Percentiles rank a stretch among this genome's conserved stretches.
Evolutionary conservation across 2,329 filamentous ascomycete species (phyloP).

Genomic region (Tolypocladium endophyticum): DNA sequence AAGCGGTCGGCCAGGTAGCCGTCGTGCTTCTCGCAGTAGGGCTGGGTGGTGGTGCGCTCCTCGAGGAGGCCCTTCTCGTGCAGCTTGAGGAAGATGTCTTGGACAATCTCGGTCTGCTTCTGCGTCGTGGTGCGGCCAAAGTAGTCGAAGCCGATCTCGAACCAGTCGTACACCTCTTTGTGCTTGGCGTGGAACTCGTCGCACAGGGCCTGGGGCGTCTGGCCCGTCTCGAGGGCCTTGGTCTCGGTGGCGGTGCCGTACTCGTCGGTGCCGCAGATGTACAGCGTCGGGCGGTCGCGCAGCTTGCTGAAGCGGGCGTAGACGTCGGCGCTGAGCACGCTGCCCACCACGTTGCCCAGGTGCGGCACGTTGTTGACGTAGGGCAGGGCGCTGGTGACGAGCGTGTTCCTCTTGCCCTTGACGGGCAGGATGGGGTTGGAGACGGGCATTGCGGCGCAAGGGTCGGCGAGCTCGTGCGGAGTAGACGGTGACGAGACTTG

Average conservation of each 20-base stretch:
- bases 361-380: conserved; percentile 72
- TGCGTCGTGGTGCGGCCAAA: conserved; percentile 87
- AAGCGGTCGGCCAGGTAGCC: conserved; percentile 80
- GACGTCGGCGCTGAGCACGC: conserved; percentile 80
- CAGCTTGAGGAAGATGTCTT: conserved; percentile 82
- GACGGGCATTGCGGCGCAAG: conserved; percentile 4
- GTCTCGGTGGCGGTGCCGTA: conserved; percentile 96
- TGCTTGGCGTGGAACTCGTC: conserved; percentile 88
- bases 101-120: conserved; percentile 85
- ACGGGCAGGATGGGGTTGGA: conserved; percentile 46
- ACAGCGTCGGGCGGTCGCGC: conserved; percentile 69
- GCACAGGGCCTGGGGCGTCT: conserved; percentile 76
- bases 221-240: conserved; percentile 80
- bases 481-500: not conserved
- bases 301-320: conserved; percentile 75
- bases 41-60: conserved; percentile 78
- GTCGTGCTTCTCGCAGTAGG: conserved; percentile 73
- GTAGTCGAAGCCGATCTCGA: conserved; percentile 87
- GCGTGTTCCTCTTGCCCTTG: conserved; percentile 71
- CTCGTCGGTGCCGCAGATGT: conserved; percentile 75
- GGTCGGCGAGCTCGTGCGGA: not conserved
- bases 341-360: conserved; percentile 80
- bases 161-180: conserved; percentile 90
- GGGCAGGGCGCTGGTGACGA: conserved; percentile 85
- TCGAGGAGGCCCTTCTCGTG: conserved; percentile 80